These are phyloP conservation scores for Boletales sp. DNA, from an alignment of 768 basidiomycete genomes.

Conservation along the genomic window DNA sequence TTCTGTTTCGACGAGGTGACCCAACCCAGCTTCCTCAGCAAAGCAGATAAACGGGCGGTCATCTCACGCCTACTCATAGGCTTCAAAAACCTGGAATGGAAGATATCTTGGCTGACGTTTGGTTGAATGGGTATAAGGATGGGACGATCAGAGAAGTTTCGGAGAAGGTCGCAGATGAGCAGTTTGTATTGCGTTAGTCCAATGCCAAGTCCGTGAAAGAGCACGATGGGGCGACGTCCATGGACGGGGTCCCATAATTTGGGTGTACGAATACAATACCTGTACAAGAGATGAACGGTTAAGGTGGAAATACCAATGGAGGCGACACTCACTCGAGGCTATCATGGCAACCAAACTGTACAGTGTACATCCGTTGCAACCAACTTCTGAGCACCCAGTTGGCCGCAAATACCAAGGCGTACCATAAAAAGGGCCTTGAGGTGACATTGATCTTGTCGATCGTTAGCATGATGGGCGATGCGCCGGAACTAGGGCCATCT, in stretches of 20 bases:
- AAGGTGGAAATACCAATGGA: neutral
- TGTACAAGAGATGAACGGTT: slow-evolving; percentile 22
- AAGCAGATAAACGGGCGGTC: slow-evolving; percentile 49
- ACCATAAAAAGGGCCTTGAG: slow-evolving; percentile 68
- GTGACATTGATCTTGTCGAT: slow-evolving; percentile 71
- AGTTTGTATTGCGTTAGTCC: slow-evolving; percentile 69
- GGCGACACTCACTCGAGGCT: slow-evolving; percentile 60
- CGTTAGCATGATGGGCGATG: slow-evolving; percentile 63
- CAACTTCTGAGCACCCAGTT: slow-evolving; percentile 48
- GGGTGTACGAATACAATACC: slow-evolving; percentile 76
- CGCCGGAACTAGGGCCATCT: slow-evolving; percentile 51
- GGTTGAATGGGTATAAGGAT: slow-evolving; percentile 78
- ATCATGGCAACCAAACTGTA: slow-evolving; percentile 46
- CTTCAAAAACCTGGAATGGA: slow-evolving; percentile 67
- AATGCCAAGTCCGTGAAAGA: slow-evolving; percentile 86
- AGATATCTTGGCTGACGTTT: slow-evolving; percentile 82
- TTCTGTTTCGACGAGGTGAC: slow-evolving; percentile 31
- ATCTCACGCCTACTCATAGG: slow-evolving; percentile 67
- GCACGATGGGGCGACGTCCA: slow-evolving; percentile 70
- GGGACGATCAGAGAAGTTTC: slow-evolving; percentile 60
- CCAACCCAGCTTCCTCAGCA: slow-evolving; percentile 67
- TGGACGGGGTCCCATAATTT: slow-evolving; percentile 54
- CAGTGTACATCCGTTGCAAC: slow-evolving; percentile 41
- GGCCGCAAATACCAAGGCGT: slow-evolving; percentile 44
- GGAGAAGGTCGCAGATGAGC: slow-evolving; percentile 58